These are phyloP conservation scores for Boletus fagicola DNA, from an alignment of 768 basidiomycete genomes.

Conservation along the genomic window DNA sequence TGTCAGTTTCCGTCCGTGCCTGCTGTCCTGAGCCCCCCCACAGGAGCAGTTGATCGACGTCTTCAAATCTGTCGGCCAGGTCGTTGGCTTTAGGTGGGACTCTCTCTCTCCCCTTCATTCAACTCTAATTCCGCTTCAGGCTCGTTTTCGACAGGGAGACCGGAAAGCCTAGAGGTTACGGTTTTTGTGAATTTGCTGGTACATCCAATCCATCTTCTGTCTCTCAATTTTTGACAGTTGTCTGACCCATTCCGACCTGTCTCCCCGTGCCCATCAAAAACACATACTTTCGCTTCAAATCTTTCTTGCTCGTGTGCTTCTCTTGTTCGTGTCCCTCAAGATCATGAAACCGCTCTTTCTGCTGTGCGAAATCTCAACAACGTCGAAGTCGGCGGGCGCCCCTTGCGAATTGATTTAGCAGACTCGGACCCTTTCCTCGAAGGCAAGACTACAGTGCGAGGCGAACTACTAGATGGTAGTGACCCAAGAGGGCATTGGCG, in stretches of 20 bases:
- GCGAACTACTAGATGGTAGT: conserved; percentile 73
- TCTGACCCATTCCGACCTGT: conserved; percentile 39
- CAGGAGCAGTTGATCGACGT: conserved; percentile 84
- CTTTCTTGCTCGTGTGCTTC: conserved; percentile 12
- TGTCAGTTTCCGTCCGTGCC: background rate
- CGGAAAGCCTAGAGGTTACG: conserved; percentile 93
- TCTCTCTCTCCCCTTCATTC: background rate
- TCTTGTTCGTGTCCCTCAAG: conserved; percentile 39
- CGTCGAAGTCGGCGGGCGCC: conserved; percentile 87
- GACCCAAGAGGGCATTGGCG: conserved; percentile 37
- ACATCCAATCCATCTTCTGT: conserved; percentile 41
- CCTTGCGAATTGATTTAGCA: conserved; percentile 90
- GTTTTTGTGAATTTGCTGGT: conserved; percentile 93
- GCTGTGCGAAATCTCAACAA: conserved; percentile 97
- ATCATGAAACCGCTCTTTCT: conserved; percentile 93
- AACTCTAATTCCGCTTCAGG: conserved; percentile 37
- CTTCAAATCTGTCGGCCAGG: conserved; percentile 86
- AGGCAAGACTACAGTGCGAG: conserved; percentile 84
- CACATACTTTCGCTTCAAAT: background rate
- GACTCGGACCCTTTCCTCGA: conserved; percentile 91
- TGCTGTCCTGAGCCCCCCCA: conserved; percentile 9
- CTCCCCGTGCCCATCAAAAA: conserved; percentile 9
- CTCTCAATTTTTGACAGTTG: conserved; percentile 22
- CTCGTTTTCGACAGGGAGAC: conserved; percentile 89
- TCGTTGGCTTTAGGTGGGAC: conserved; percentile 77